Conservation (phyloP, 768 basidiomycete genomes). For the Kwoniella mangroviensis region DNA sequence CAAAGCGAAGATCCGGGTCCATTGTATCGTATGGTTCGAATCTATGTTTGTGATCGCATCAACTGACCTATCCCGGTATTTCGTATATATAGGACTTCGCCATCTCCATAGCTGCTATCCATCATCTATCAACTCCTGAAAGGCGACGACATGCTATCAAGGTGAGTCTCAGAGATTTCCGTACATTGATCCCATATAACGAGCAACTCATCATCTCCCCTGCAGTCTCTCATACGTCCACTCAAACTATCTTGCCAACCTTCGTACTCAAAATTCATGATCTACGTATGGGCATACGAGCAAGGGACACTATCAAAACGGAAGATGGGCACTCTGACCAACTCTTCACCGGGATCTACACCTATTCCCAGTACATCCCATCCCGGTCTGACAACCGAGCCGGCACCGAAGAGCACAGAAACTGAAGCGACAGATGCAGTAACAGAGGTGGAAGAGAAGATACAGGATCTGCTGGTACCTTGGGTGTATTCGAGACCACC, state of each 20-base stretch:
- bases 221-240: constrained; percentile 30
- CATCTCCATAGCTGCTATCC: constrained; percentile 96
- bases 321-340: constrained; percentile 61
- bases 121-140: constrained; percentile 82
- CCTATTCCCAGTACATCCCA: background rate
- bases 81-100: constrained; percentile 76
- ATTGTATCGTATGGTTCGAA: too few relatives aligned
- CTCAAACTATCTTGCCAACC: constrained; percentile 26
- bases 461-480: constrained; percentile 56
- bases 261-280: constrained; percentile 68
- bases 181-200: background rate
- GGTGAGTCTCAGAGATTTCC: constrained; percentile 59
- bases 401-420: constrained; percentile 5
- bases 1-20: too few relatives aligned
- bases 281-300: constrained; percentile 97
- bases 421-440: constrained; percentile 24
- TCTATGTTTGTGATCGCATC: too few relatives aligned
- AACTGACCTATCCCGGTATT: background rate
- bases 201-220: background rate
- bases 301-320: constrained; percentile 86
- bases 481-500: constrained; percentile 48
- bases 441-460: constrained; percentile 24
- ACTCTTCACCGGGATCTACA: constrained; percentile 21
- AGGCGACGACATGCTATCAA: constrained; percentile 75
- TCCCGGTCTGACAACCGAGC: background rate